Evolutionary conservation across 2,329 filamentous ascomycete species (phyloP).

Genomic region (Epichloe bromicola): DNA sequence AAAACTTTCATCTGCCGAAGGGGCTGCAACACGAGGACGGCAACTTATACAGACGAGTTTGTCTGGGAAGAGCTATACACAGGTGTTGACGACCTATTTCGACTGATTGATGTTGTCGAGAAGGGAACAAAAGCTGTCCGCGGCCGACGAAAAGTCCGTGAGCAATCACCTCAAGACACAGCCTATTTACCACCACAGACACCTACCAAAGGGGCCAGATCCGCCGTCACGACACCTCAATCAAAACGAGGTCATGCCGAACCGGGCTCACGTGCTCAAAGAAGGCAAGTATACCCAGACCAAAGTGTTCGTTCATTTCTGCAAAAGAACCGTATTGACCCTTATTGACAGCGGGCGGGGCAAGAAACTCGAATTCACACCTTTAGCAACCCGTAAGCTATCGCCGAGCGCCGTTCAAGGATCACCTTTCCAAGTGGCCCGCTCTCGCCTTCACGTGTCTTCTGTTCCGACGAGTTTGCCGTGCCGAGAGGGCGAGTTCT

Average conservation of each 20-base stretch:
- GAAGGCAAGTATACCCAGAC: slow-evolving; percentile 13
- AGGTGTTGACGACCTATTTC: slow-evolving; percentile 49
- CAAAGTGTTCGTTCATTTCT: not conserved
- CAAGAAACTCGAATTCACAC: slow-evolving; percentile 88
- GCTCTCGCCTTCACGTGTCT: slow-evolving; percentile 82
- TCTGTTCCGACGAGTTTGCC: slow-evolving; percentile 81
- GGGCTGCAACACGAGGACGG: slow-evolving; percentile 78
- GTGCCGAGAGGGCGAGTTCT: slow-evolving; percentile 85
- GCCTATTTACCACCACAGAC: slow-evolving; percentile 24
- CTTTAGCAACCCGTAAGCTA: slow-evolving; percentile 75
- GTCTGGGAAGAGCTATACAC: slow-evolving; percentile 76
- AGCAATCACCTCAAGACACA: slow-evolving; percentile 19
- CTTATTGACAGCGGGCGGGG: slow-evolving; percentile 25
- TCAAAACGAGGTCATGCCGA: slow-evolving; percentile 17
- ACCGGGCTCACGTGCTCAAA: slow-evolving; percentile 19
- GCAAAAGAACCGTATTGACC: slow-evolving; percentile 29
- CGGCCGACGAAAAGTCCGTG: slow-evolving; percentile 17
- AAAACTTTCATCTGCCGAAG: slow-evolving; percentile 84
- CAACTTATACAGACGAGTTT: slow-evolving; percentile 87
- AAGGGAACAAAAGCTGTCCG: slow-evolving; percentile 57
- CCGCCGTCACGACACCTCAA: slow-evolving; percentile 18
- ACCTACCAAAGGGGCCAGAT: slow-evolving; percentile 22
- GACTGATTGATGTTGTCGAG: slow-evolving; percentile 54
- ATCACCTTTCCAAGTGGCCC: slow-evolving; percentile 84
- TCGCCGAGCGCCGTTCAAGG: slow-evolving; percentile 61